phyloP scores from a whole-genome alignment of 1,284 basidiomycete species.

The Sanghuangporus baumii region DNA sequence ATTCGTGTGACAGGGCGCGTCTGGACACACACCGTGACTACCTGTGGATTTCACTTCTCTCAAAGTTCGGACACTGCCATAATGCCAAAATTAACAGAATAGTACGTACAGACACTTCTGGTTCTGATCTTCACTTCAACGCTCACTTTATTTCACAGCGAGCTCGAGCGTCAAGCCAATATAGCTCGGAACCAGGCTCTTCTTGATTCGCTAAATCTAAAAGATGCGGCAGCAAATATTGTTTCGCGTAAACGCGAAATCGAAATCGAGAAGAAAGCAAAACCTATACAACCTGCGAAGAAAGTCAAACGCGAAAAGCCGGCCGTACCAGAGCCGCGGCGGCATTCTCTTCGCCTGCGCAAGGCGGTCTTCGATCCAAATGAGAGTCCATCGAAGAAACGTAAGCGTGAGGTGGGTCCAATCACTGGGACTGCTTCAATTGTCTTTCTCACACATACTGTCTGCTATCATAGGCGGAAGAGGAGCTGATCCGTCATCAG shows the following conservation, averaged over 20 bases:
- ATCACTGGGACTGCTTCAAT: background rate
- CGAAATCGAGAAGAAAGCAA: constrained; percentile 38
- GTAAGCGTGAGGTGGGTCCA: constrained; percentile 53
- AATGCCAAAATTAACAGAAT: constrained; percentile 38
- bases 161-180: constrained; percentile 68
- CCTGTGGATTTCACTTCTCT: background rate
- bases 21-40: background rate
- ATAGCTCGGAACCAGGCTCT: constrained; percentile 73
- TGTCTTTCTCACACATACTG: background rate
- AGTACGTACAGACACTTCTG: constrained; percentile 32
- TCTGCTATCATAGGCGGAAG: constrained; percentile 33
- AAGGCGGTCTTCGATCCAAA: constrained; percentile 42
- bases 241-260: constrained; percentile 24
- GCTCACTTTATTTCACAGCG: constrained; percentile 36
- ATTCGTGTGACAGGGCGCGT: background rate
- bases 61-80: background rate
- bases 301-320: constrained; percentile 42
- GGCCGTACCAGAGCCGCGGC: constrained; percentile 41
- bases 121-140: background rate
- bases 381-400: constrained; percentile 57
- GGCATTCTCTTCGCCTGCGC: constrained; percentile 60
- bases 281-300: constrained; percentile 57
- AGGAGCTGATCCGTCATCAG: constrained; percentile 40
- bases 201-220: constrained; percentile 62
- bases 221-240: constrained; percentile 44